Conservation (phyloP, 768 basidiomycete species). For the Psilocybe tampanensis region DNA sequence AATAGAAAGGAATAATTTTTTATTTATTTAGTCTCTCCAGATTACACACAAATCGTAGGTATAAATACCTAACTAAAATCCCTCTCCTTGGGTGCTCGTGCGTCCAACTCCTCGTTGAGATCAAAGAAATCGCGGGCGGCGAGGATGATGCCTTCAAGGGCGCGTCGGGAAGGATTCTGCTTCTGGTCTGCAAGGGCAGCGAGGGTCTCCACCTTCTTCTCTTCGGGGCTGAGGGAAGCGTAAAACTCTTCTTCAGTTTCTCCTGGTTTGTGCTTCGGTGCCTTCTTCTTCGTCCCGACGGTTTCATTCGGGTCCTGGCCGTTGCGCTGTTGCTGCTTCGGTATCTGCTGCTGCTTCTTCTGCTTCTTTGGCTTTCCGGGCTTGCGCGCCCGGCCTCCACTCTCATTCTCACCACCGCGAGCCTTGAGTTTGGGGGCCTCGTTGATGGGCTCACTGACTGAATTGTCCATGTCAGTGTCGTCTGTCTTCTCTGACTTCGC, state of each 20-base stretch:
- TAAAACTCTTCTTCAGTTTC: no score
- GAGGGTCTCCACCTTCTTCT: not conserved
- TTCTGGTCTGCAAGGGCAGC: not conserved
- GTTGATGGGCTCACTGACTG: not conserved
- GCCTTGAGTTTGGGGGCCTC: conserved; percentile 7
- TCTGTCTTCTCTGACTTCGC: no score
- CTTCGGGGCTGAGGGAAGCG: conserved; percentile 1
- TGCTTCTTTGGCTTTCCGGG: not conserved
- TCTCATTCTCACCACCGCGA: not conserved
- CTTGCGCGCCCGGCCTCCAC: no score
- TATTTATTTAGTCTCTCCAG: not conserved
- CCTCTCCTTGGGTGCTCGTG: not conserved
- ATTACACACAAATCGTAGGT: not conserved
- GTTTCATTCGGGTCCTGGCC: no score
- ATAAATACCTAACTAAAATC: not conserved
- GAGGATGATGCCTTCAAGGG: not conserved
- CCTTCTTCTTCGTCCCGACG: no score
- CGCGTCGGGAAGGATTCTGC: conserved; percentile 1
- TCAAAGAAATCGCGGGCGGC: conserved; percentile 8
- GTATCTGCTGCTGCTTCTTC: not conserved
- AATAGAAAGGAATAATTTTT: no score
- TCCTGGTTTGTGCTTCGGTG: no score
- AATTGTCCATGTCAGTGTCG: no score
- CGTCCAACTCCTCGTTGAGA: conserved; percentile 8
- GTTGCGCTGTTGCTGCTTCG: not conserved